These are phyloP conservation scores for Backusella westeae DNA, from an alignment of 192 early-diverging fungal genomes.

Conservation along the genomic window DNA sequence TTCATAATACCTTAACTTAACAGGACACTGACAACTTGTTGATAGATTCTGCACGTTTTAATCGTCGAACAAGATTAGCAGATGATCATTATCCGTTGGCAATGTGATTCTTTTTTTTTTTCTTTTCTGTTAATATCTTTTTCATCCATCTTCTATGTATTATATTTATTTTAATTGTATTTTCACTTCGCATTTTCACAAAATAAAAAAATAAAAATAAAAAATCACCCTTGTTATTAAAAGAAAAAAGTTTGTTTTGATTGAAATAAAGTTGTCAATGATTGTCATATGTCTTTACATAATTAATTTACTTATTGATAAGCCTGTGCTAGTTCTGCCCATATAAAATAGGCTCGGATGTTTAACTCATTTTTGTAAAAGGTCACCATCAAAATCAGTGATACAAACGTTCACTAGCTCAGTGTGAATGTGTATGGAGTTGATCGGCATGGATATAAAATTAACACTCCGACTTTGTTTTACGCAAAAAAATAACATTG, in stretches of 20 bases:
- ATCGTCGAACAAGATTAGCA: constrained; percentile 9
- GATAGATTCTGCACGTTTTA: constrained; percentile 4
- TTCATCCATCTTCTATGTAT: constrained; percentile 3
- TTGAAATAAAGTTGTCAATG: constrained; percentile 2
- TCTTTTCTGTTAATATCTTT: not conserved
- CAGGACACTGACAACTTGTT: not conserved
- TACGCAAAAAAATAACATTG: not conserved
- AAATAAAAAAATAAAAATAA: constrained; percentile 11
- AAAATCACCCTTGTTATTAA: not conserved
- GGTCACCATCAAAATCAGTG: not conserved
- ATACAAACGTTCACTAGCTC: not conserved
- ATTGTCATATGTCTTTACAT: not conserved
- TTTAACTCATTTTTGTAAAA: not conserved
- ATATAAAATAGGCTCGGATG: not conserved
- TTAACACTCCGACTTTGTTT: not conserved
- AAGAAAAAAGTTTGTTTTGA: not conserved
- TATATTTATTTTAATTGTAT: constrained; percentile 2
- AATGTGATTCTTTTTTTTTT: constrained; percentile 2
- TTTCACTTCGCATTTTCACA: constrained; percentile 1
- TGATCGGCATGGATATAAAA: not conserved
- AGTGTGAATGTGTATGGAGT: not conserved
- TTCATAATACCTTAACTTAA: not conserved
- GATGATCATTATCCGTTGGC: constrained; percentile 6
- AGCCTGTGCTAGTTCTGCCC: not conserved
- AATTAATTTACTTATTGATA: not conserved